Conservation (phyloP, 306 rosid species). For the Carpinus fangiana region DNA sequence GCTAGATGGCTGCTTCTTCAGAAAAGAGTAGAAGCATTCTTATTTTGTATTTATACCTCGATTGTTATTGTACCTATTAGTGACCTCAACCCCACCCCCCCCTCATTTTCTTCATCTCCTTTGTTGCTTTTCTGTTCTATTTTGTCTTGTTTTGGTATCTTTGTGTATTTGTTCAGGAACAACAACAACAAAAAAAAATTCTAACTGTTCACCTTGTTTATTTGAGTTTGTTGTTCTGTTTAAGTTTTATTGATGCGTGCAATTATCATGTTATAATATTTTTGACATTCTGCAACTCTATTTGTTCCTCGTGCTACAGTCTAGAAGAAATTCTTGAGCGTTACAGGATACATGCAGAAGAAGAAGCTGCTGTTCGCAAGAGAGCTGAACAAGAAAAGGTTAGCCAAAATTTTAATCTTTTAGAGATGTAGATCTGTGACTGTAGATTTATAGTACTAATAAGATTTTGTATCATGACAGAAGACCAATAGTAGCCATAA, state of each 20-base stretch:
- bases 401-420: neutral
- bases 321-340: constrained; percentile 24
- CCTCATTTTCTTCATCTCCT: too few relatives aligned
- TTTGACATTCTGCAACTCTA: neutral
- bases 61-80: too few relatives aligned
- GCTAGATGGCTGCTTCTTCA: too few relatives aligned
- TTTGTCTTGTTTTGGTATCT: too few relatives aligned
- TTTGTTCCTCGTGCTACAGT: neutral
- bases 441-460: neutral
- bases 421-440: too few relatives aligned
- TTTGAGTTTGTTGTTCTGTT: neutral
- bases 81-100: too few relatives aligned
- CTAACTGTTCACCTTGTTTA: neutral
- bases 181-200: too few relatives aligned
- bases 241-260: neutral
- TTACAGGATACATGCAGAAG: constrained; percentile 13
- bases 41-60: too few relatives aligned
- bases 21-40: too few relatives aligned
- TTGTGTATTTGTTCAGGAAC: neutral
- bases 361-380: constrained; percentile 8
- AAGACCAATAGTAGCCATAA: neutral
- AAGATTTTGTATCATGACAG: neutral
- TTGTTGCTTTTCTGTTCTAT: too few relatives aligned
- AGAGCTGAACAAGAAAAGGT: constrained; percentile 13
- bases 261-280: neutral